Base-by-base conservation (phyloP, 192 early-diverging fungal genomes). In the Phycomyces blakesleeanus region DNA sequence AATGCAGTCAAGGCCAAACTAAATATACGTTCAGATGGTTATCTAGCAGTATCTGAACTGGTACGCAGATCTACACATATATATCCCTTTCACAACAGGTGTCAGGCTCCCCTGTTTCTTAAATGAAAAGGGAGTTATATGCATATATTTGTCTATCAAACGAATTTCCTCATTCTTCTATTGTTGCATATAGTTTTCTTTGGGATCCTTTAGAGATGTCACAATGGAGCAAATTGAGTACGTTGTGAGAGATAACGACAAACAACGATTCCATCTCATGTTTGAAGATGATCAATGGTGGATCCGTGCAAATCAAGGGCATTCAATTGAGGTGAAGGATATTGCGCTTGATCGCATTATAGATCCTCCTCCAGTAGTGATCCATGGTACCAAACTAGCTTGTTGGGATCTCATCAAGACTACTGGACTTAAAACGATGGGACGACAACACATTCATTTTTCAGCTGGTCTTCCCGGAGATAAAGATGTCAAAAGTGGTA, bases 271-370 rank as follows among this genome's bases (percentile, higher is more conserved):
- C 54, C 64, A 78, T 29, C 59, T 97, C 20, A 47, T 81, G 50
- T 58, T 80, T 44, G 74, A 75, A 18, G 57, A 42, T 16, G 51
- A 66, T 3, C 51, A 47, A 18, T 90, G 84, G 82, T 79, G 64
- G 55, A 92, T 97, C 50, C 76, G 90, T 29, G 93, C 93, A 0
- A 91, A 90, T 50, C 95, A 97, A 71, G 95, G 95, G 6, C 95
- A 97, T 67, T 84, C 77, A 38, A 52, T 91, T 76, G 38, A 26
- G 73, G 25, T 53, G 63, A 54, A 69, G 70, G 52, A 71, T 76
- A 49, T 47, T 73, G 34, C 56, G 60, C 56, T 57, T 71, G 7
- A 77, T 62, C 6, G n/a, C 25, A 7, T 64, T 56, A 20, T 50
- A n/a, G 37, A 55, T 16, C 68, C 78, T 51, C 54, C 80, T 50